These are phyloP conservation scores for Plasmodium inui DNA, from an alignment of 169 alveolate species.

Conservation along the genomic window DNA sequence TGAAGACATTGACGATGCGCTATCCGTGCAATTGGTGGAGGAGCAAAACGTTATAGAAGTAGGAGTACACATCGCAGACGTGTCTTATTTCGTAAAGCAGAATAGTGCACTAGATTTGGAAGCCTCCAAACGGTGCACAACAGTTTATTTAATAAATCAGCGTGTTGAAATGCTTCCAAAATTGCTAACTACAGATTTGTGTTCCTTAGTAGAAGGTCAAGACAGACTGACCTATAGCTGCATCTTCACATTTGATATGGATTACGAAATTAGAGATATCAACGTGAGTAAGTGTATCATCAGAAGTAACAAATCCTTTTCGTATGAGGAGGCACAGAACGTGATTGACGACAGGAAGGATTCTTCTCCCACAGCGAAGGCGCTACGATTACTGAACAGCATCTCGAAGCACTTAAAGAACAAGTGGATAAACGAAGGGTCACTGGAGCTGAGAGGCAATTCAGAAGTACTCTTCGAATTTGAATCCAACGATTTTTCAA, in stretches of 20 bases:
- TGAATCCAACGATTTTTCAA: conserved; percentile 89
- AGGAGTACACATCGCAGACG: conserved; percentile 99
- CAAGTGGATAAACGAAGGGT: conserved; percentile 96
- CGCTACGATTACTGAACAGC: conserved; percentile 84
- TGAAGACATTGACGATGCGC: conserved; percentile 98
- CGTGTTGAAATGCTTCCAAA: conserved; percentile 99
- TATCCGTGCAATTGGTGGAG: conserved; percentile 90
- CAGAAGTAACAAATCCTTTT: conserved; percentile 92
- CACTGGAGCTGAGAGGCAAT: conserved; percentile 88
- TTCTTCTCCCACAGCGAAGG: conserved; percentile 50
- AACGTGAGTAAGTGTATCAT: conserved; percentile 92
- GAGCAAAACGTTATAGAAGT: conserved; percentile 85
- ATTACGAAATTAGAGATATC: conserved; percentile 87
- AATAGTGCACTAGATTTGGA: conserved; percentile 97
- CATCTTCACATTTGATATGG: conserved; percentile 94
- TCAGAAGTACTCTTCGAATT: conserved; percentile 81
- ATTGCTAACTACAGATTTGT: conserved; percentile 95
- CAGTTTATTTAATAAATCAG: conserved; percentile 97
- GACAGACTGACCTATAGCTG: conserved; percentile 96
- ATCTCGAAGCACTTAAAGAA: conserved; percentile 89
- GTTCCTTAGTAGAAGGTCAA: conserved; percentile 92
- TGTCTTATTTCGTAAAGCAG: conserved; percentile 96
- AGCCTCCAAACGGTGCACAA: conserved; percentile 97
- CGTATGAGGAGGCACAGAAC: conserved; percentile 93
- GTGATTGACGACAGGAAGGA: conserved; percentile 89